Evolutionary conservation across 1,139 yeast genomes (phyloP).

Genomic region (Saccharomyces hybrid): DNA sequence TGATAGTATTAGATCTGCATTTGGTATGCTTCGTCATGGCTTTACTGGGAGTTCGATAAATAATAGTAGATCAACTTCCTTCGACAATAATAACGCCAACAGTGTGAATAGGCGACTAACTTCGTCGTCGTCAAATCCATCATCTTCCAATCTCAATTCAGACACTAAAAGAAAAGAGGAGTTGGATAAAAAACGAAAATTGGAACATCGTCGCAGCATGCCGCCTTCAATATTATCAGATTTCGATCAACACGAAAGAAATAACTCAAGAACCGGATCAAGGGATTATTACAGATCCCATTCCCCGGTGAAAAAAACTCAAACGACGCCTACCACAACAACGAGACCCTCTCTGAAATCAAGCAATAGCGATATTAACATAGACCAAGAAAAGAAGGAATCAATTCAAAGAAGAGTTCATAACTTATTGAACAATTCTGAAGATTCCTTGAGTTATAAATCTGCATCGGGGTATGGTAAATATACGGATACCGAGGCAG

Average conservation of each 20-base stretch:
- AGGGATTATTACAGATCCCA: conserved; percentile 6
- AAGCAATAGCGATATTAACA: conserved; percentile 1
- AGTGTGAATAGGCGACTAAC: not conserved
- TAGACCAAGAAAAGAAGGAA: conserved; percentile 16
- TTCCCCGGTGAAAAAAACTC: conserved; percentile 6
- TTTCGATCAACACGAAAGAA: conserved; percentile 8
- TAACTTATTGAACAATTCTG: conserved; percentile 38
- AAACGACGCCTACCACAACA: not conserved
- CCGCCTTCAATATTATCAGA: conserved; percentile 5
- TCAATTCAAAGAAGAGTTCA: conserved; percentile 54
- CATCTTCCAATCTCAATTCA: not conserved
- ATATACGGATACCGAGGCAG: conserved; percentile 36
- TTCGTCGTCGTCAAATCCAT: not conserved
- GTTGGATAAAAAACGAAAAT: not conserved
- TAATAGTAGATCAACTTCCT: conserved; percentile 8
- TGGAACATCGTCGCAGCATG: conserved; percentile 1
- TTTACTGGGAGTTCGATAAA: conserved; percentile 8
- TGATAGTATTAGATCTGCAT: conserved; percentile 27
- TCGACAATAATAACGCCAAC: conserved; percentile 3
- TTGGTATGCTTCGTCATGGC: conserved; percentile 17
- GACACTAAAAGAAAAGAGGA: not conserved
- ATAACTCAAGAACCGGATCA: conserved; percentile 1
- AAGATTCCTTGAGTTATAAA: conserved; percentile 35
- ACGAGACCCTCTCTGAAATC: not conserved
- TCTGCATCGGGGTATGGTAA: conserved; percentile 57